Base-by-base conservation (phyloP, 495 filamentous ascomycete species). In the Trypethelium eluteriae region DNA sequence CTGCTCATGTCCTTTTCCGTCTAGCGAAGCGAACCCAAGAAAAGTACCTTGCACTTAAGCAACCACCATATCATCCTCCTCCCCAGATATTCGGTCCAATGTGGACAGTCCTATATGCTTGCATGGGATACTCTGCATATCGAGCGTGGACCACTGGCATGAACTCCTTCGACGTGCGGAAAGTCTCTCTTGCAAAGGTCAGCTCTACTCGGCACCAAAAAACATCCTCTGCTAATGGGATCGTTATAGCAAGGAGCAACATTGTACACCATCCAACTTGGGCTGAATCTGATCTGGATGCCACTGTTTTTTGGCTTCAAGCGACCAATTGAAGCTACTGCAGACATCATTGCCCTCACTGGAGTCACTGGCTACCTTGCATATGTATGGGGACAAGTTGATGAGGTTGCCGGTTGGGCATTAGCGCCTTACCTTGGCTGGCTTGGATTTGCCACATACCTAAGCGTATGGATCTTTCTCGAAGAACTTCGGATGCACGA, bases 81-180 rank as follows among this genome's bases (percentile, higher is more conserved):
- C 82, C 89, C 4, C 84, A 83, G 78, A 81, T 92, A 67, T 97
- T 96, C 71, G 89, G 86, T 1, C 91, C 92, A 2, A 85, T 85
- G 36, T 97, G 93, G 94, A 96, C 92, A 0, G 25, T 84, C 49
- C 84, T 98, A 12, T 98, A 97, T 77, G 89, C 85, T 4, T 73
- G 88, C 50, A 96, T 96, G 91, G 94, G 93, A 47, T 96, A 91
- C 75, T 86, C 91, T 3, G 85, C 90, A 38, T 86, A 96, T 77
- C 88, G 88, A 61, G 84, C 85, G 6, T 85, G 79, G 67, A 79
- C 74, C n/a, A 76, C 80, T 2, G 89, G 88, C n/a, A 81, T 83
- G 16, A 76, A 76, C 2, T 82, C 84, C 3, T 72, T 84, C 11
- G 75, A 80, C 65, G 71, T 73, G 18, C 65, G 69, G 5, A 78